Percentiles rank a stretch among this genome's conserved stretches.
These are phyloP conservation scores for Amphicarpaea edgeworthii DNA, from an alignment of 306 rosid species.

Conservation along the genomic window DNA sequence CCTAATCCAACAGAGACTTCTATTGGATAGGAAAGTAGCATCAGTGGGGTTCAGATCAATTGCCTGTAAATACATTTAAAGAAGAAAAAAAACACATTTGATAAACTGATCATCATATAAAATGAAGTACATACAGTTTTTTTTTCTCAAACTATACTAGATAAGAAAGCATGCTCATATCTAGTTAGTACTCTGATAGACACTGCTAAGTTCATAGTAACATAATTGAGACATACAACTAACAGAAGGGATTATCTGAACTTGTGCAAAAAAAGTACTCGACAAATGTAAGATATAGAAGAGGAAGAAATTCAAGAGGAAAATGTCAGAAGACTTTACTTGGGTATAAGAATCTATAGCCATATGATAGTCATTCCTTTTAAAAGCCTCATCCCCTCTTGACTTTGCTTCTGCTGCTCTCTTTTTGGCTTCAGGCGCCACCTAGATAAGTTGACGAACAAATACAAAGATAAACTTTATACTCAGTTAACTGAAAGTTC, in stretches of 20 bases:
- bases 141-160: conserved; percentile 8
- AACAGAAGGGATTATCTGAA: conserved; percentile 18
- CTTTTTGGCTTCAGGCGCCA: conserved; percentile 79
- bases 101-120: conserved; percentile 25
- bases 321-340: conserved; percentile 52
- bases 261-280: conserved; percentile 1
- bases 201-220: conserved; percentile 13
- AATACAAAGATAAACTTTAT: conserved; percentile 15
- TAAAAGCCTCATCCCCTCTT: conserved; percentile 91
- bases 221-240: conserved; percentile 6
- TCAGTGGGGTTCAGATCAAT: conserved; percentile 79
- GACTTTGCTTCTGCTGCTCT: conserved; percentile 93
- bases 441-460: conserved; percentile 57
- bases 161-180: conserved; percentile 18
- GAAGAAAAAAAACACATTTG: not conserved
- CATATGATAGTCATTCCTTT: conserved; percentile 59
- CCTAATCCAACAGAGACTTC: conserved; percentile 92
- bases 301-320: conserved; percentile 36
- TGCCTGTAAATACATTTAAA: conserved; percentile 66
- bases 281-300: conserved; percentile 19
- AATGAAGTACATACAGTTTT: conserved; percentile 7
- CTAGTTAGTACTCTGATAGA: not conserved
- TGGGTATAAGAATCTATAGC: conserved; percentile 95
- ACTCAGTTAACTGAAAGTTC: conserved; percentile 17
- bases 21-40: conserved; percentile 75